These are phyloP conservation scores for Cyclospora cayetanensis DNA, from an alignment of 169 alveolate genomes.

Conservation along the genomic window DNA sequence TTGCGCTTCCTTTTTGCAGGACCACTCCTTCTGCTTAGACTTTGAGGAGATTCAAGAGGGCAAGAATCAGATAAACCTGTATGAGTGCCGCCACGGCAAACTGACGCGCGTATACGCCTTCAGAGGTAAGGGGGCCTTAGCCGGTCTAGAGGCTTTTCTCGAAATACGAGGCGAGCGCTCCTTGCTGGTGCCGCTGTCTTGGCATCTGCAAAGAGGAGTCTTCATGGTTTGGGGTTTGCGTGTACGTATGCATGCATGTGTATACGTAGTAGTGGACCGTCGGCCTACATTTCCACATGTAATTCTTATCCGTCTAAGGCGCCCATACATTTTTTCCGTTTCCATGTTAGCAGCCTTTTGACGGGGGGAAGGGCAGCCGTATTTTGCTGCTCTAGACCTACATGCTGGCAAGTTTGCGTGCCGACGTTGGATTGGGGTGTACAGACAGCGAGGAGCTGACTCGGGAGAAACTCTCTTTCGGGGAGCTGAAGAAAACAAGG, in stretches of 20 bases:
- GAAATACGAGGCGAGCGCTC: no score
- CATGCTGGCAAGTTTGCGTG: not conserved
- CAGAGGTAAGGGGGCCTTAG: constrained; percentile 11
- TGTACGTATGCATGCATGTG: not conserved
- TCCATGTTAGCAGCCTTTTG: not conserved
- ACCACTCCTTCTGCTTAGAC: constrained; percentile 64
- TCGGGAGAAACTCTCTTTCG: constrained; percentile 10
- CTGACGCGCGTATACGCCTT: constrained; percentile 57
- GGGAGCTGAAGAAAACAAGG: constrained; percentile 47
- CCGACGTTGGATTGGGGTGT: constrained; percentile 12
- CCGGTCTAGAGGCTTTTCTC: no score
- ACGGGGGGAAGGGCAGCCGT: not conserved
- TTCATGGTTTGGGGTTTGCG: not conserved
- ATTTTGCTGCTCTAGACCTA: not conserved
- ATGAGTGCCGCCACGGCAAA: constrained; percentile 34
- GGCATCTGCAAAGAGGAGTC: not conserved
- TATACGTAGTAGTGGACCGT: not conserved
- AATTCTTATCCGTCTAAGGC: not conserved
- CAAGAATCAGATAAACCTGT: not conserved
- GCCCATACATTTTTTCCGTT: not conserved
- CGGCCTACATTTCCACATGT: no score
- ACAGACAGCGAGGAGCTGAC: constrained; percentile 64
- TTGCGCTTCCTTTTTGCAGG: not conserved
- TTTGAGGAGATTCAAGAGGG: constrained; percentile 51
- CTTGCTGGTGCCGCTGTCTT: not conserved